These are phyloP conservation scores for Blastomyces gilchristii DNA, from an alignment of 2,329 filamentous ascomycete genomes.

Conservation along the genomic window DNA sequence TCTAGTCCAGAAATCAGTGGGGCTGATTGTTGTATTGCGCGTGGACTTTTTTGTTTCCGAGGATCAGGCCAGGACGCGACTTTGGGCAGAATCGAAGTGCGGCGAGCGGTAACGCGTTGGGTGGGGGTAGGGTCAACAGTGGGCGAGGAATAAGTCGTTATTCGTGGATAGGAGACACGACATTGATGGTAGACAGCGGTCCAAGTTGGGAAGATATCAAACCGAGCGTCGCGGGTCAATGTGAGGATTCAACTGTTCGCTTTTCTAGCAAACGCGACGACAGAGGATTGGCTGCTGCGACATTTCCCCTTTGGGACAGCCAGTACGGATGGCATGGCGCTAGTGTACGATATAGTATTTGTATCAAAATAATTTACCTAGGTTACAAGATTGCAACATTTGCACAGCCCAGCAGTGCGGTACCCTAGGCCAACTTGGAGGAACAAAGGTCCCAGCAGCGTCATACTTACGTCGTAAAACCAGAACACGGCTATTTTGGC, in stretches of 20 bases:
- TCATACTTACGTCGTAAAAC: no score
- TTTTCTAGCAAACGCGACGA: neutral
- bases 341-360: neutral
- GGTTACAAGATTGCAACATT: no score
- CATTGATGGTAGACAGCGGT: neutral
- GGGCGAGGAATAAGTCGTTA: neutral
- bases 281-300: neutral
- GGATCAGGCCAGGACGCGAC: conserved; percentile 1
- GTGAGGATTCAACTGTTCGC: neutral
- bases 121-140: neutral
- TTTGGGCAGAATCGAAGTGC: neutral
- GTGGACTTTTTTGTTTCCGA: neutral
- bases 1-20: neutral
- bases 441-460: no score
- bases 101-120: neutral
- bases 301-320: conserved; percentile 1
- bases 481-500: no score
- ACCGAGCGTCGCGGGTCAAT: neutral
- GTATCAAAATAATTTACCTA: no score
- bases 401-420: no score
- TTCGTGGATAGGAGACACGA: neutral
- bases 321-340: neutral
- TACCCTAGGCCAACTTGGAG: no score
- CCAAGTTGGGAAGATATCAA: neutral
- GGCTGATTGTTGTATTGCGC: neutral